Conservation (phyloP, 2,329 filamentous ascomycete genomes). For the Stemphylium lycopersici region DNA sequence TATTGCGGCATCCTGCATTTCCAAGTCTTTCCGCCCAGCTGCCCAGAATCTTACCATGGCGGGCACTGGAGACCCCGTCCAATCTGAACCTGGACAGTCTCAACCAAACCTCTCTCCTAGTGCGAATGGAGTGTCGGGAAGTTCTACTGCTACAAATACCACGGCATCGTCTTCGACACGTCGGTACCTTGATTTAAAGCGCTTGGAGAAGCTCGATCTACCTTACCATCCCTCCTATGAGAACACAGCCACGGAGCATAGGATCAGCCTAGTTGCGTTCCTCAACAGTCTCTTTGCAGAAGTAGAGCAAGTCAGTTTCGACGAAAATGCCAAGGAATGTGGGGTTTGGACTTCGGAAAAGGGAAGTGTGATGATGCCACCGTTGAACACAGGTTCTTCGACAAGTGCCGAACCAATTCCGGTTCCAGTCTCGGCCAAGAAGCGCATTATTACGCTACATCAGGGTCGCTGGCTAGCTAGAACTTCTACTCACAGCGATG, state of each 20-base stretch:
- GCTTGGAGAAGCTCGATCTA: conserved; percentile 21
- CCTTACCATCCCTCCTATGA: conserved; percentile 26
- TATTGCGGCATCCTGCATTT: not conserved
- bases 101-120: not conserved
- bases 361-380: conserved; percentile 19
- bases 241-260: not conserved
- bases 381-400: not conserved
- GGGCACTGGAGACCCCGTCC: not conserved
- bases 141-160: not conserved
- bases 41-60: conserved; percentile 10
- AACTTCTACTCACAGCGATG: conserved; percentile 58
- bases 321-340: conserved; percentile 17
- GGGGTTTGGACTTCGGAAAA: conserved; percentile 20
- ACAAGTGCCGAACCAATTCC: not conserved
- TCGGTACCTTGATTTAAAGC: conserved; percentile 15
- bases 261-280: conserved; percentile 21
- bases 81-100: conserved; percentile 7
- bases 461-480: conserved; percentile 69
- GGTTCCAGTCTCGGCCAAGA: conserved; percentile 22
- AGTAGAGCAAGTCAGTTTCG: conserved; percentile 22
- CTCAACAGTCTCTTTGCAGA: conserved; percentile 26
- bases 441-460: conserved; percentile 23
- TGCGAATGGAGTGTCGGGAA: not conserved
- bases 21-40: conserved; percentile 28
- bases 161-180: not conserved